Evolutionary conservation across 2,329 filamentous ascomycete species (phyloP), one percentile per base, ranked within the genome.

Genomic region (Lachnellula arida): DNA sequence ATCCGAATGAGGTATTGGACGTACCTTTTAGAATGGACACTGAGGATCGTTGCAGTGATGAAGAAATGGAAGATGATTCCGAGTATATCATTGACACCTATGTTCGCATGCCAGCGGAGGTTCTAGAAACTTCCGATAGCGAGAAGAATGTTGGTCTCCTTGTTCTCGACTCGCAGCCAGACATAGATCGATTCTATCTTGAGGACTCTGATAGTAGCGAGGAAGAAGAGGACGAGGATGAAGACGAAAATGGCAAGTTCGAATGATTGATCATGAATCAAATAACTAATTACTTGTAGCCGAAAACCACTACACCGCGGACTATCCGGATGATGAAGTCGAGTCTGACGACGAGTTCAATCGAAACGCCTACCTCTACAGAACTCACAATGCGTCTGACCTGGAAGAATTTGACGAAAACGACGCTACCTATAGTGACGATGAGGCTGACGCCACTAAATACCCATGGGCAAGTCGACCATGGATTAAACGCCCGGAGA

Each of bases 281-380:
- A 25, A 9, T 59, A 22, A 49, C 61, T 64, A 65, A 63, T 32
- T 9, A 1, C 6, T 35, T 43, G n/a, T 58, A 85, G 86, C 88
- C 37, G 88, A 92, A 68, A 87, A 90, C 65, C 85, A 90, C 71
- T 91, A 91, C 67, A 84, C 85, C 3, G 86, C 87, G 53, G 88
- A 92, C 68, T 92, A 92, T 63, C 88, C 88, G 0, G 88, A 92
- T 59, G 88, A 92, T 53, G 88, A 92, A 68, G 79, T 91, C 14
- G 85, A 83, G 46, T 86, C 83, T 15, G 87, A 91, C 63, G 85
- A 88, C 61, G 84, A 87, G 68, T 81, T 78, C 59, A 80, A 76
- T 44, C 74, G 76, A 9, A 78, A 82, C 53, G 69, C 81, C 1
- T 85, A 85, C 66, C 71, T 74, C 35, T 85, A 79, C 65, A 75